Percentiles rank a stretch among this genome's conserved stretches.
These are phyloP conservation scores for Monilinia aucupariae DNA, from an alignment of 2,329 filamentous ascomycete genomes.

Conservation along the genomic window DNA sequence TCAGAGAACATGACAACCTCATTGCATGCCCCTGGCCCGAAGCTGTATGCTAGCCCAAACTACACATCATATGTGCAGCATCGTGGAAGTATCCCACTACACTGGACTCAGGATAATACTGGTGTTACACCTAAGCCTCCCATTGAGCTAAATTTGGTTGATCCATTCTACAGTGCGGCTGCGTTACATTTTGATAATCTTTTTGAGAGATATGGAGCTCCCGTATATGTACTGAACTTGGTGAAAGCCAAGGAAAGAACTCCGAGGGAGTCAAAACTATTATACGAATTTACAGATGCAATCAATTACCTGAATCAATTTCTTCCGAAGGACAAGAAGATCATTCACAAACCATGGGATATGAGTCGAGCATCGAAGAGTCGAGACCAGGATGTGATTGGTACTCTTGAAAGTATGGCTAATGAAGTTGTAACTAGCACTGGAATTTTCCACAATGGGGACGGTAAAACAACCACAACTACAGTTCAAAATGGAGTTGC, in stretches of 20 bases:
- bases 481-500: slow-evolving; percentile 86
- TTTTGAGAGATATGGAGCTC: slow-evolving; percentile 87
- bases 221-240: slow-evolving; percentile 85
- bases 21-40: slow-evolving; percentile 84
- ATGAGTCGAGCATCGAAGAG: slow-evolving; percentile 95
- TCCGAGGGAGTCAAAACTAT: slow-evolving; percentile 83
- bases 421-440: slow-evolving; percentile 80
- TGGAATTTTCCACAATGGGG: slow-evolving; percentile 92
- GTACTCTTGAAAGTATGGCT: slow-evolving; percentile 81
- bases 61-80: slow-evolving; percentile 98
- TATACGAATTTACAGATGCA: slow-evolving; percentile 80
- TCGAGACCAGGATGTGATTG: slow-evolving; percentile 89
- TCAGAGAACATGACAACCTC: slow-evolving; percentile 92
- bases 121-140: slow-evolving; percentile 94
- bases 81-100: slow-evolving; percentile 89
- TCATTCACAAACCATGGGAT: slow-evolving; percentile 93
- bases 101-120: slow-evolving; percentile 95
- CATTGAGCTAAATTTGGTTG: slow-evolving; percentile 90
- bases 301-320: slow-evolving; percentile 94
- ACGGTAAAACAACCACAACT: slow-evolving; percentile 58
- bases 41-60: slow-evolving; percentile 78
- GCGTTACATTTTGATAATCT: slow-evolving; percentile 93
- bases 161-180: slow-evolving; percentile 91
- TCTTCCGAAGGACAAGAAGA: slow-evolving; percentile 74
- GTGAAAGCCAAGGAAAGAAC: slow-evolving; percentile 85